Conservation (phyloP, 108 stramenopile genomes). For the Skeletonema grethae region DNA sequence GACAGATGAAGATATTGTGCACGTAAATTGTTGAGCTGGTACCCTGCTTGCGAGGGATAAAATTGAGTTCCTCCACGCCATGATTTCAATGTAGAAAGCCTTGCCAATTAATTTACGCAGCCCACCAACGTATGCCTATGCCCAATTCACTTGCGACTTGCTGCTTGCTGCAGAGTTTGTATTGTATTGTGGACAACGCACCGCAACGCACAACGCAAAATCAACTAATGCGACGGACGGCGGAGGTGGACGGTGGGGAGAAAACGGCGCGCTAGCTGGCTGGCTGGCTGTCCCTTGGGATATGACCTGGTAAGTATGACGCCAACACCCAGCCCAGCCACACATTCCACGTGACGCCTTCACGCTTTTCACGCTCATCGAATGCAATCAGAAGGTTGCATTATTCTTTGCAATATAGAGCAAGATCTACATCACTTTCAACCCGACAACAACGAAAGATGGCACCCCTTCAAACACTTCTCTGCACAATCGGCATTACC, state of each 20-base stretch:
- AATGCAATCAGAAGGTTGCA: neutral
- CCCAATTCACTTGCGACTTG: neutral
- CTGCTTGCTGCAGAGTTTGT: too few species aligned
- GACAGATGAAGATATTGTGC: neutral
- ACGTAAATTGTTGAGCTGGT: neutral
- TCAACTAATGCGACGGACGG: too few species aligned
- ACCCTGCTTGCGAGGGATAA: neutral
- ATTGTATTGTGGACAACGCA: too few species aligned
- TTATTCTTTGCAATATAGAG: neutral
- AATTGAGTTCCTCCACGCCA: neutral
- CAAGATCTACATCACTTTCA: too few species aligned
- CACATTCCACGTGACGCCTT: too few species aligned
- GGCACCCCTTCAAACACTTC: conserved; percentile 24
- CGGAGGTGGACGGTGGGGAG: too few species aligned
- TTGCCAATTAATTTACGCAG: neutral
- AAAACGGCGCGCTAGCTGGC: too few species aligned
- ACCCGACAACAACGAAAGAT: neutral
- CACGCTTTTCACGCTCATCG: too few species aligned
- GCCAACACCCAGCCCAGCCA: too few species aligned
- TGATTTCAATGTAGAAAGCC: neutral
- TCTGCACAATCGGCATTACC: conserved; percentile 20
- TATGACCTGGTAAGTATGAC: too few species aligned
- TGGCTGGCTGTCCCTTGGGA: too few species aligned
- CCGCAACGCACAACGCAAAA: too few species aligned
- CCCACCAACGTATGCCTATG: neutral